A percentile compares a stretch with the other conserved stretches of the same genome.
Evolutionary conservation across 1,284 basidiomycete species (phyloP).

Genomic region (Athelia sp.): DNA sequence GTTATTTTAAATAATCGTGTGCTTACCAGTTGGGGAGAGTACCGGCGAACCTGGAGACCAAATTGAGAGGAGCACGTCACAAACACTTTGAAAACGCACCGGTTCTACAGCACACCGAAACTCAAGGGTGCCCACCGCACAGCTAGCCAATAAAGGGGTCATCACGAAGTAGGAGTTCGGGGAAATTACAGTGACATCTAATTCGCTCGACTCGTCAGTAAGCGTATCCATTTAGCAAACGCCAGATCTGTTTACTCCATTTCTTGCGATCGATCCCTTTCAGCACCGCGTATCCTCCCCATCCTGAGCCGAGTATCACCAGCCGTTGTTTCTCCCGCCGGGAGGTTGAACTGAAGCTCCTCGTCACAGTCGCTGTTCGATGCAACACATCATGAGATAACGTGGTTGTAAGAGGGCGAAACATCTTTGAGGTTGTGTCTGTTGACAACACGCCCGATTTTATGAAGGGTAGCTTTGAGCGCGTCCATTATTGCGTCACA

Average conservation of each 20-base stretch:
- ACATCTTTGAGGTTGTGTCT: too few relatives aligned
- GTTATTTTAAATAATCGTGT: not conserved
- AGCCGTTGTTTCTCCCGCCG: slow-evolving; percentile 50
- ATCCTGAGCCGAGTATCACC: slow-evolving; percentile 81
- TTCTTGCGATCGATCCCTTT: slow-evolving; percentile 60
- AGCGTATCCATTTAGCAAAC: too few relatives aligned
- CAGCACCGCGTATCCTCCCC: slow-evolving; percentile 78
- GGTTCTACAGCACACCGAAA: slow-evolving; percentile 80
- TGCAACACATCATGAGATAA: too few relatives aligned
- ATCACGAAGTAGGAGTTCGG: slow-evolving; percentile 82
- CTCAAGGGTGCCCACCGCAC: slow-evolving; percentile 79
- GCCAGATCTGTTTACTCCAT: slow-evolving; percentile 42
- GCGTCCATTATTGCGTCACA: too few relatives aligned
- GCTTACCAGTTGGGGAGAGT: slow-evolving; percentile 52
- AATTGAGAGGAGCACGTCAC: slow-evolving; percentile 13
- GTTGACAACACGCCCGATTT: too few relatives aligned
- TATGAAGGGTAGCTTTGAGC: too few relatives aligned
- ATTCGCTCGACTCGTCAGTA: too few relatives aligned
- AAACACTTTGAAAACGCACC: slow-evolving; percentile 37
- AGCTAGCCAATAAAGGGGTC: slow-evolving; percentile 74
- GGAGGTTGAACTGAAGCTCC: slow-evolving; percentile 31
- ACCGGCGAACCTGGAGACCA: slow-evolving; percentile 42
- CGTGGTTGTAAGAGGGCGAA: too few relatives aligned
- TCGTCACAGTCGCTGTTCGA: slow-evolving; percentile 3
- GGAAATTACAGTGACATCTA: slow-evolving; percentile 69